Base-by-base conservation (phyloP, 169 alveolate species). In the Cyclospora cayetanensis region DNA sequence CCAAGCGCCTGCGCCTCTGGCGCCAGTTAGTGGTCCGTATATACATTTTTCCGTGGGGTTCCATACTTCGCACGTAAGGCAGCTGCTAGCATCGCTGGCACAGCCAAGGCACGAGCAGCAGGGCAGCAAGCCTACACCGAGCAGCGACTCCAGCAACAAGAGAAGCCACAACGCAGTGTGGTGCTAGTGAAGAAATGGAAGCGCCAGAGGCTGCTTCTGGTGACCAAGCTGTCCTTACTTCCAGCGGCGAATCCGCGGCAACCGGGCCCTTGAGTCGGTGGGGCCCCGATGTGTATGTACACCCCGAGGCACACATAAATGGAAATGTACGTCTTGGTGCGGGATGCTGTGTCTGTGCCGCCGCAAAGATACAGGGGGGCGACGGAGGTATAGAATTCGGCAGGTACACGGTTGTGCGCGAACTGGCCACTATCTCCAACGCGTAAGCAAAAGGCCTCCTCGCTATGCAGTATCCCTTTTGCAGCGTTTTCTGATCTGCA, bases 261-360 rank as follows among this genome's bases (percentile, higher is more conserved):
- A 15, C 60, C 7, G 15, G 15, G 15, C n/a, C 60, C 7, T 7
- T 15, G 15, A 11, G n/a, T 11, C 77, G 11, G 29, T 65, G 77
- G 34, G 39, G 77, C n/a, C 42, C 77, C 29, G 77, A 25, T 34
- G 77, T 65, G 77, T 65, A 65, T 12, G 77, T 65, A 65, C 77
- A 65, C 77, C 39, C 9, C 4, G 39, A 65, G 37, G 39, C 77
- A 25, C 43, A 25, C 1, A 34, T 3, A 65, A 25, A 25, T 1
- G 39, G 77, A 65, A 41, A 25, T 7, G 60, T 46, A 11, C 60
- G 60, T 7, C 15, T 46, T 46, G 60, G 60, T 15, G n/a, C n/a
- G 7, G 60, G n/a, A 7, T 46, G 60, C 15, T 46, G 7, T 46
- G 60, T 46, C 60, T 7, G 60, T 15, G 60, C 60, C 7, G 60